phyloP scores from a whole-genome alignment of 2,329 filamentous ascomycete genomes.

The Zymoseptoria crescenta region DNA sequence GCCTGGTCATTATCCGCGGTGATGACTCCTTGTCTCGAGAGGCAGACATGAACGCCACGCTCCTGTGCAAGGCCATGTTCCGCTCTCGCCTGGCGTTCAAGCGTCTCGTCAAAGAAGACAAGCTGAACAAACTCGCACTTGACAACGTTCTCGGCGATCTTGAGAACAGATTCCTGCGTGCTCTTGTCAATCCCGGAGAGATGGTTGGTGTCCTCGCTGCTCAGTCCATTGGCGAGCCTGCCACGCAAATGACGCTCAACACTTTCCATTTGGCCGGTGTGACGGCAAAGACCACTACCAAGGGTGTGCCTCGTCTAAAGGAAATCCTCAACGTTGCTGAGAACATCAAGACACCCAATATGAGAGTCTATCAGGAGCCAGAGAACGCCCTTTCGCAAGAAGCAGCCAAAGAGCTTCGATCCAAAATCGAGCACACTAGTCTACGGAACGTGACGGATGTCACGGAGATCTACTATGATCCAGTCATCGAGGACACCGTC shows the following conservation, averaged over 20 bases:
- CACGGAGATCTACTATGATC: conserved; percentile 97
- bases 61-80: conserved; percentile 85
- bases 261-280: conserved; percentile 99
- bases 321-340: conserved; percentile 97
- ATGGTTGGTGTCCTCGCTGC: conserved; percentile 98
- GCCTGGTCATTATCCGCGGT: conserved; percentile 79
- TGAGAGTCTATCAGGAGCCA: conserved; percentile 78
- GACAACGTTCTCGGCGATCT: conserved; percentile 87
- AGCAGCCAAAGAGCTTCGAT: conserved; percentile 75
- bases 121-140: conserved; percentile 83
- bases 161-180: conserved; percentile 76
- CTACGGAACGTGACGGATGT: conserved; percentile 82
- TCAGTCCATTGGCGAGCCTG: conserved; percentile 96
- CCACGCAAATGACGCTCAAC: conserved; percentile 98
- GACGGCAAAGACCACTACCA: conserved; percentile 97
- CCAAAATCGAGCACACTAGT: conserved; percentile 87
- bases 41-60: conserved; percentile 79
- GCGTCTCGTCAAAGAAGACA: conserved; percentile 76
- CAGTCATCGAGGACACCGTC: conserved; percentile 74
- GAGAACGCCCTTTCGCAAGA: conserved; percentile 60
- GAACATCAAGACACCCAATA: conserved; percentile 97
- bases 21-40: conserved; percentile 73
- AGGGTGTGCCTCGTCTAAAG: conserved; percentile 97
- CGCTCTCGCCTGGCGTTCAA: conserved; percentile 89
- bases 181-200: conserved; percentile 84